Conservation (phyloP, 768 basidiomycete species). For the Tulasnella sp. region DNA sequence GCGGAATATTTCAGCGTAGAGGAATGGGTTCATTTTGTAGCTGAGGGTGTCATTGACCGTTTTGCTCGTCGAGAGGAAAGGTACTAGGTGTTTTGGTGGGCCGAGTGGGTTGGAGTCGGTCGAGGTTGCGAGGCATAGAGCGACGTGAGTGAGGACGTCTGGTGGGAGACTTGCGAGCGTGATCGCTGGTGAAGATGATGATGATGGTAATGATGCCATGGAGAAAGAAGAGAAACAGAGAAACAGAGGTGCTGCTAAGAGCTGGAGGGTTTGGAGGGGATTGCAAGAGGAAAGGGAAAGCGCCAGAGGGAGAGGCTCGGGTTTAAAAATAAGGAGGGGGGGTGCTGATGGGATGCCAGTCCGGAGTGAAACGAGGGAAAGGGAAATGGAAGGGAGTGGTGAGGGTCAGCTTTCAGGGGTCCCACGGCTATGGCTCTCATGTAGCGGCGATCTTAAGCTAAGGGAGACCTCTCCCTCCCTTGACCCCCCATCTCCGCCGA, state of each 20-base stretch:
- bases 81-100: slow-evolving; percentile 22
- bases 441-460: neutral
- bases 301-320: neutral
- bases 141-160: slow-evolving; percentile 27
- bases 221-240: neutral
- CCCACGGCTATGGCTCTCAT: neutral
- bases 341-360: neutral
- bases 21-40: neutral
- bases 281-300: neutral
- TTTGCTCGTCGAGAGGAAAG: slow-evolving; percentile 20
- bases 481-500: slow-evolving; percentile 2
- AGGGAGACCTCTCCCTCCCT: neutral
- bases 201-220: neutral
- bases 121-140: slow-evolving; percentile 17
- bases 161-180: slow-evolving; percentile 7
- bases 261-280: neutral
- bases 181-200: neutral
- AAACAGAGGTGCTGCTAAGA: neutral
- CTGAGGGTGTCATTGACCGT: slow-evolving; percentile 12
- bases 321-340: neutral
- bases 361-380: neutral
- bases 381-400: neutral
- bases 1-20: slow-evolving; percentile 28
- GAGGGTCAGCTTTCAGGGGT: neutral
- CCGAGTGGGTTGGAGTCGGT: neutral